These are phyloP conservation scores for Cercospora sp. DNA, from an alignment of 2,329 filamentous ascomycete genomes.

Conservation along the genomic window DNA sequence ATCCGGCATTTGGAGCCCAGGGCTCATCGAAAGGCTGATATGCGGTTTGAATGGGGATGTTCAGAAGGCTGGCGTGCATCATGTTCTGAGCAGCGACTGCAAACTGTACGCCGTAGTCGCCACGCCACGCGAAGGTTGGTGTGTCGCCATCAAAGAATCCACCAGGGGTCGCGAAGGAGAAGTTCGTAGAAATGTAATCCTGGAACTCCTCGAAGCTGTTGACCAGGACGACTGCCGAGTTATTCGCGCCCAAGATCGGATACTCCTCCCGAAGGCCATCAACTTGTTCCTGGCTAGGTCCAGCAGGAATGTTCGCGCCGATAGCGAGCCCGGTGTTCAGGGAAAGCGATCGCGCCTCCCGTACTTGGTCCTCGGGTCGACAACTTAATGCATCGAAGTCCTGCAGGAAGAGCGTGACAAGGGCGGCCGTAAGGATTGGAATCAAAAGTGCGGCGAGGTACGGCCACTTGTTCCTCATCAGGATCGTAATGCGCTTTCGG, in stretches of 20 bases:
- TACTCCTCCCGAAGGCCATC: conserved; percentile 31
- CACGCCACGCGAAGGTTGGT: conserved; percentile 71
- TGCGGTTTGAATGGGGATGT: conserved; percentile 67
- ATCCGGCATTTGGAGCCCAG: conserved; percentile 66
- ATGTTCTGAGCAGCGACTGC: conserved; percentile 85
- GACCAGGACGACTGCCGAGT: conserved; percentile 52
- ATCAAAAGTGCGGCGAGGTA: conserved; percentile 73
- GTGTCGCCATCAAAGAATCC: conserved; percentile 70
- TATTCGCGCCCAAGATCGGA: conserved; percentile 25
- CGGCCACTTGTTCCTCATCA: conserved; percentile 75
- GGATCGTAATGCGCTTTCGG: conserved; percentile 72
- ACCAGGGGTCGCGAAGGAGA: conserved; percentile 70
- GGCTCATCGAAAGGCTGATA: conserved; percentile 76
- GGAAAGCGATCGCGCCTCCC: conserved; percentile 22
- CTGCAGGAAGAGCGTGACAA: conserved; percentile 75
- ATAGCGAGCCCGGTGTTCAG: conserved; percentile 22
- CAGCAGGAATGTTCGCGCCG: conserved; percentile 41
- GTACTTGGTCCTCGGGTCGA: conserved; percentile 42
- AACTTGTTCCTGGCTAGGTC: conserved; percentile 40
- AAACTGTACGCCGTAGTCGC: conserved; percentile 61
- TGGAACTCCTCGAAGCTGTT: conserved; percentile 69
- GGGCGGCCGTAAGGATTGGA: conserved; percentile 74
- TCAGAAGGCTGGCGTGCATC: conserved; percentile 73
- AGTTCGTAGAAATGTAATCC: conserved; percentile 61
- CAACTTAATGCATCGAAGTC: conserved; percentile 54